Conservation (phyloP, 2,329 filamentous ascomycete genomes). For the Mycogone perniciosa region DNA sequence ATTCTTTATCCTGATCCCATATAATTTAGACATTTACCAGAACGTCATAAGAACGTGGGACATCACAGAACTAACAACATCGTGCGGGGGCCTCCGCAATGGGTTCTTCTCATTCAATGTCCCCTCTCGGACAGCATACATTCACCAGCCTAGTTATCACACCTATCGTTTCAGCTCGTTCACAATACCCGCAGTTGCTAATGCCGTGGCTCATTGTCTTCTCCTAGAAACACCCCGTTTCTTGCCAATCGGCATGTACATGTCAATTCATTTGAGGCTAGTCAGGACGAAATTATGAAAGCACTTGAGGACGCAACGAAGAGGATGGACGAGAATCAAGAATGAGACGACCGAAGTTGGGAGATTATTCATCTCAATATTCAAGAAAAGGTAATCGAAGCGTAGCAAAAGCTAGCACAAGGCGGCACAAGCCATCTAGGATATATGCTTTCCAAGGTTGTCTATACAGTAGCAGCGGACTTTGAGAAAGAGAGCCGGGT, state of each 20-base stretch:
- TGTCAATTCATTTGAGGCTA: slow-evolving; percentile 3
- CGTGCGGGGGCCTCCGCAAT: not conserved
- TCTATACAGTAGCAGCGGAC: not conserved
- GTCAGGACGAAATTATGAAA: slow-evolving; percentile 2
- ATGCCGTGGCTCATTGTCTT: not conserved
- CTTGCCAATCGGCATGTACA: not conserved
- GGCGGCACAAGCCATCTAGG: not conserved
- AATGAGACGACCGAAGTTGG: not conserved
- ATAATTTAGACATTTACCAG: not conserved
- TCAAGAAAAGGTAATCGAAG: not conserved
- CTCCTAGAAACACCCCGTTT: not conserved
- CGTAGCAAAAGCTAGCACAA: not conserved
- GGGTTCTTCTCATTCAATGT: slow-evolving; percentile 3
- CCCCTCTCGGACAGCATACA: not conserved
- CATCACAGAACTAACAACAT: too few species aligned
- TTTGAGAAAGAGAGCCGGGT: not conserved
- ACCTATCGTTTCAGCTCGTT: not conserved
- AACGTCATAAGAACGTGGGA: too few species aligned
- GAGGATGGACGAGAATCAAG: not conserved
- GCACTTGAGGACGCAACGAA: not conserved
- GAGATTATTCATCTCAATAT: not conserved
- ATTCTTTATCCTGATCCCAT: too few species aligned
- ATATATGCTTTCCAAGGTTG: not conserved
- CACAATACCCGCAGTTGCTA: not conserved
- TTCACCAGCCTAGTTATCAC: not conserved